Evolutionary conservation across 768 basidiomycete species (phyloP).

Genomic region (Grammothele lineata): DNA sequence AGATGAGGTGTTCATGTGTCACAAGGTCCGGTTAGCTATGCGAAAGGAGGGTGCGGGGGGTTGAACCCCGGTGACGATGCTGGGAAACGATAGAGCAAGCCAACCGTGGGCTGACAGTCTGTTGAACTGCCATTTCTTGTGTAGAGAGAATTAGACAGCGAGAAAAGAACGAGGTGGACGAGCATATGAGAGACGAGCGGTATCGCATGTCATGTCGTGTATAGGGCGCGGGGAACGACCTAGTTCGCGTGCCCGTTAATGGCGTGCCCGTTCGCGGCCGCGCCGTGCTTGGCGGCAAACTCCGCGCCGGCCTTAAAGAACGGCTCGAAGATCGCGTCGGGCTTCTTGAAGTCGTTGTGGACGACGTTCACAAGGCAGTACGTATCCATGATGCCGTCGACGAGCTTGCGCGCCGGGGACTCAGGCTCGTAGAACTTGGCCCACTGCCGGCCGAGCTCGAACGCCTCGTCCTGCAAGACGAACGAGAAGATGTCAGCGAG

Average conservation of each 20-base stretch:
- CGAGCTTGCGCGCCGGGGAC: slow-evolving; percentile 70
- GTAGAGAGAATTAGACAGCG: slow-evolving; percentile 17
- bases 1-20: too few species aligned
- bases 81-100: slow-evolving; percentile 32
- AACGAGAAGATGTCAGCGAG: too few species aligned
- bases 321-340: slow-evolving; percentile 80
- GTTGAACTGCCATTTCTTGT: slow-evolving; percentile 10
- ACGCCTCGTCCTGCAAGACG: slow-evolving; percentile 80
- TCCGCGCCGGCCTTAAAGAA: slow-evolving; percentile 77
- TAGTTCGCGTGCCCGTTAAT: slow-evolving; percentile 22
- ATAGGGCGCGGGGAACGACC: slow-evolving; percentile 10
- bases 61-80: slow-evolving; percentile 70
- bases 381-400: slow-evolving; percentile 74
- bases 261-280: slow-evolving; percentile 28
- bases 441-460: slow-evolving; percentile 90
- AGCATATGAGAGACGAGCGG: too few species aligned
- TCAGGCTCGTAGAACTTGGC: slow-evolving; percentile 78
- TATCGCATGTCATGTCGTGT: slow-evolving; percentile 1
- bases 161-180: neutral
- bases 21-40: too few species aligned
- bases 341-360: slow-evolving; percentile 90
- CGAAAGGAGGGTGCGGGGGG: slow-evolving; percentile 54
- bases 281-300: slow-evolving; percentile 35
- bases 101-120: slow-evolving; percentile 22
- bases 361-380: slow-evolving; percentile 92